phyloP scores from a whole-genome alignment of 2,329 filamentous ascomycete species.

The Capronia epimyces region DNA sequence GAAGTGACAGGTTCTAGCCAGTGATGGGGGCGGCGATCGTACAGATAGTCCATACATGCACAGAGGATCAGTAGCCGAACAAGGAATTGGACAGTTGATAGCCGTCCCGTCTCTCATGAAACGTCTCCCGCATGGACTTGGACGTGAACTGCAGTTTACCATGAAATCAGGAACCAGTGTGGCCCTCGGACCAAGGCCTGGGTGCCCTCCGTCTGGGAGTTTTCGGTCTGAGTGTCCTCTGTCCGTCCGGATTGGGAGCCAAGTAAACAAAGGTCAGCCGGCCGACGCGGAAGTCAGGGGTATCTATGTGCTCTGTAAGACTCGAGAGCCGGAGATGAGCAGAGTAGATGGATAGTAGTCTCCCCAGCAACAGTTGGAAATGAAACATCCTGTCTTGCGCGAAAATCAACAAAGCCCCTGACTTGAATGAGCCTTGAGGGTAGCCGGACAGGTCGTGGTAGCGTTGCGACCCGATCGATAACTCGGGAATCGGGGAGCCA shows the following conservation, averaged over 20 bases:
- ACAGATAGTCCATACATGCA: too few species aligned
- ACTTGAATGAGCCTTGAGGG: not conserved
- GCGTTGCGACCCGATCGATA: not conserved
- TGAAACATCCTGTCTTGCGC: not conserved
- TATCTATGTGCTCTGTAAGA: too few species aligned
- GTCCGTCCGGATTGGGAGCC: not conserved
- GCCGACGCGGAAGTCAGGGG: too few species aligned
- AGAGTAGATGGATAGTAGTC: not conserved
- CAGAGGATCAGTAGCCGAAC: too few species aligned
- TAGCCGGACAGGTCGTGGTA: too few species aligned
- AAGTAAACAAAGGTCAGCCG: not conserved
- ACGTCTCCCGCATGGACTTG: too few species aligned
- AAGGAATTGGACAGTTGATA: too few species aligned
- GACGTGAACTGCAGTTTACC: not conserved
- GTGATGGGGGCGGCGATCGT: not conserved
- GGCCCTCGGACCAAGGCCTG: slow-evolving; percentile 4
- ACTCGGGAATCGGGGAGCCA: not conserved
- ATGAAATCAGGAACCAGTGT: not conserved
- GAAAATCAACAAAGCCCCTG: not conserved
- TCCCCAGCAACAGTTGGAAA: not conserved
- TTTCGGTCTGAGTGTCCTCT: too few species aligned
- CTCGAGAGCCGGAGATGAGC: not conserved
- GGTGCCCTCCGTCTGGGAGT: not conserved
- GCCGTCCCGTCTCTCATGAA: too few species aligned
- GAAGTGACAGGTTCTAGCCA: not conserved